A percentile compares a stretch with the other conserved stretches of the same genome.
Evolutionary conservation across 176 grass and related monocot genomes (phyloP).

Genomic region (Puya raimondii): DNA sequence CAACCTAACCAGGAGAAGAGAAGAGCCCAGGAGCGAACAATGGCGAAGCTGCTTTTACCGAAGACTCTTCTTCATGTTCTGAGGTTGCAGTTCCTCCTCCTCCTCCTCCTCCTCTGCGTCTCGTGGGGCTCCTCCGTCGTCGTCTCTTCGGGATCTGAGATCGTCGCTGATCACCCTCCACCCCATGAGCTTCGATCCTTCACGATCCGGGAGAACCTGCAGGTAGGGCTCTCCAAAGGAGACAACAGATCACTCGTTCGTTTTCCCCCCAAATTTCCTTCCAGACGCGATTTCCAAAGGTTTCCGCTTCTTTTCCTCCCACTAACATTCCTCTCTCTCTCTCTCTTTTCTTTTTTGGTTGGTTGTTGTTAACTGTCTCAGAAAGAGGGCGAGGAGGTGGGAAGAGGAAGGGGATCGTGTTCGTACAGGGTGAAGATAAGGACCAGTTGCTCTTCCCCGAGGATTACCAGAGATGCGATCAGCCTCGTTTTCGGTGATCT

Average conservation of each 20-base stretch:
- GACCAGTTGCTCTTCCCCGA: conserved; percentile 66
- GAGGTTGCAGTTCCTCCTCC: neutral
- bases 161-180: conserved; percentile 4
- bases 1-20: no score
- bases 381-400: neutral
- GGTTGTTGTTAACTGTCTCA: neutral
- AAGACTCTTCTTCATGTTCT: no score
- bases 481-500: conserved; percentile 72
- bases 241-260: no score
- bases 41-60: no score
- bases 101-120: neutral
- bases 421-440: conserved; percentile 71
- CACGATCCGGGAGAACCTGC: conserved; percentile 25
- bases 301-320: neutral
- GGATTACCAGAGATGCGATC: conserved; percentile 36
- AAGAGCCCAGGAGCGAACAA: no score
- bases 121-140: neutral
- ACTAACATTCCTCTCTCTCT: neutral
- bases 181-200: conserved; percentile 32
- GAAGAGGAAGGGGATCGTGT: conserved; percentile 12
- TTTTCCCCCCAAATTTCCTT: no score
- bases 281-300: no score
- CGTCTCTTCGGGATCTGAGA: neutral
- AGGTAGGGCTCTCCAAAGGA: no score
- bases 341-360: neutral